Conservation (phyloP, 2,329 filamentous ascomycete genomes). For the Claviceps capensis region DNA sequence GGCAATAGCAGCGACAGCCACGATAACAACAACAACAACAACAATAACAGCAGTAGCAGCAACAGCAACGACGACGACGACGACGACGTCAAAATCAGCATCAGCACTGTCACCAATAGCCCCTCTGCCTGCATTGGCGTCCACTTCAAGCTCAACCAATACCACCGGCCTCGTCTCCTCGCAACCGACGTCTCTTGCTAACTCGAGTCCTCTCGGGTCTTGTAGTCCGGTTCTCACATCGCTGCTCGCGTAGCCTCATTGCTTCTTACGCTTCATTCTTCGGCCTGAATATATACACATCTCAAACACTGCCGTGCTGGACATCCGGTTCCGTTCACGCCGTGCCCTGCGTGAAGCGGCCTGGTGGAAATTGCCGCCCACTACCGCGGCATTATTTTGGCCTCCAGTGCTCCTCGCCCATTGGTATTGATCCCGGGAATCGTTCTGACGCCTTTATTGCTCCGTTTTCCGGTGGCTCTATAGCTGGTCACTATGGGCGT, state of each 20-base stretch:
- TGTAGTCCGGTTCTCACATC: neutral
- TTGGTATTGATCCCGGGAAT: neutral
- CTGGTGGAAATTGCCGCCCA: neutral
- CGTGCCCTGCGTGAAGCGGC: too few species aligned
- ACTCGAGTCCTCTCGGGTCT: neutral
- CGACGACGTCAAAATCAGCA: neutral
- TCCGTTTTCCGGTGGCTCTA: neutral
- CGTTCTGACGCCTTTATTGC: neutral
- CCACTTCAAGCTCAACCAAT: neutral
- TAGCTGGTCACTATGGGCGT: conserved; percentile 20
- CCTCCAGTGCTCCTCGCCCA: neutral
- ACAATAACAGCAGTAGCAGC: neutral
- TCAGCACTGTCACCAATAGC: neutral
- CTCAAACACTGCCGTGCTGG: neutral
- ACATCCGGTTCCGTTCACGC: neutral
- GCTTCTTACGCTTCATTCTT: neutral
- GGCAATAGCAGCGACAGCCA: neutral
- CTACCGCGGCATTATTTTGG: neutral
- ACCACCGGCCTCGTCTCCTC: neutral
- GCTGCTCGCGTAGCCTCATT: neutral
- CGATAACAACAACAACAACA: neutral
- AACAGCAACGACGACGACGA: neutral
- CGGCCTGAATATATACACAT: neutral
- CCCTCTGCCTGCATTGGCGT: neutral
- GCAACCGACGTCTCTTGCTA: neutral